Percentiles rank a stretch among this genome's conserved stretches.
phyloP scores from a whole-genome alignment of 2,329 filamentous ascomycete genomes.

The Scortechinia acanthostroma region DNA sequence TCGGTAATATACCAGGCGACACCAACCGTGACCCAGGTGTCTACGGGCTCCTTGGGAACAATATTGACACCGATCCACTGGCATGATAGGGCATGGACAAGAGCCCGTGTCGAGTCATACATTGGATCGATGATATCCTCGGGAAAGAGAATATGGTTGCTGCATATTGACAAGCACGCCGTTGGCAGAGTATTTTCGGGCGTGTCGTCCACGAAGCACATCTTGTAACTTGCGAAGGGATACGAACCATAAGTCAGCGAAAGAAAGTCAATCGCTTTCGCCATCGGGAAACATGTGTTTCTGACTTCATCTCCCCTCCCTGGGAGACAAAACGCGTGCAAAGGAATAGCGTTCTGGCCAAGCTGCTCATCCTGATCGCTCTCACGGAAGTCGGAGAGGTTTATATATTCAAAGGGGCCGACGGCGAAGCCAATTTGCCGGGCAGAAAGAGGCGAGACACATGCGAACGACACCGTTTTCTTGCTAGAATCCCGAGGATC shows the following conservation, averaged over 20 bases:
- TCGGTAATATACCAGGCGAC: constrained; percentile 94
- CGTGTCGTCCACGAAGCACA: constrained; percentile 91
- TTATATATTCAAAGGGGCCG: constrained; percentile 89
- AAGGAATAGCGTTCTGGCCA: constrained; percentile 77
- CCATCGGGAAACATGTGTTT: constrained; percentile 79
- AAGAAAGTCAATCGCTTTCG: constrained; percentile 83
- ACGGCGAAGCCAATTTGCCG: constrained; percentile 90
- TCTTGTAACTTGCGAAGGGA: constrained; percentile 83
- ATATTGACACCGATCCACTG: constrained; percentile 96
- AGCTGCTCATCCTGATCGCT: constrained; percentile 88
- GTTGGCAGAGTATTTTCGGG: constrained; percentile 68
- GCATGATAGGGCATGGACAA: constrained; percentile 78
- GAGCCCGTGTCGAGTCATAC: constrained; percentile 70
- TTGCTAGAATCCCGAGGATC: constrained; percentile 72
- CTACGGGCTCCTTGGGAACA: constrained; percentile 71
- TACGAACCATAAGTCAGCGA: constrained; percentile 83
- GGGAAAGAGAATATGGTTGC: constrained; percentile 76
- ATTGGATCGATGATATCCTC: constrained; percentile 80
- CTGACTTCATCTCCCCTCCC: constrained; percentile 73
- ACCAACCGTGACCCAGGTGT: constrained; percentile 84
- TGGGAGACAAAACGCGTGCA: constrained; percentile 87
- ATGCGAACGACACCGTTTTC: constrained; percentile 81
- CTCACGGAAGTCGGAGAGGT: constrained; percentile 80
- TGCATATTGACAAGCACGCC: constrained; percentile 81
- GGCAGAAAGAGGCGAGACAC: constrained; percentile 68